Evolutionary conservation across 202 grass and related monocot species (phyloP).

Genomic region (Schoenoplectus tabernaemontani): DNA sequence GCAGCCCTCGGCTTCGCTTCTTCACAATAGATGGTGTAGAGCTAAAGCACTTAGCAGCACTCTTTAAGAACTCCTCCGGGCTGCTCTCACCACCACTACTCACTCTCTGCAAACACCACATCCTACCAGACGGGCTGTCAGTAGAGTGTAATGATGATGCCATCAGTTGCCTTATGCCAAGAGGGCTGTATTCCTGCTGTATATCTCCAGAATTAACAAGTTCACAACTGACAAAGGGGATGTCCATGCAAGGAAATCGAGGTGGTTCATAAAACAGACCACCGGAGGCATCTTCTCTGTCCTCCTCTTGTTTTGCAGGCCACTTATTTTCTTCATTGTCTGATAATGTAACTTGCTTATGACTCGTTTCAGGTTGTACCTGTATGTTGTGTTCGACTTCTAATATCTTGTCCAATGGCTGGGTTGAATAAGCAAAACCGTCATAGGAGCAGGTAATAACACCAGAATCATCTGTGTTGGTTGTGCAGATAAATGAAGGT

Average conservation of each 20-base stretch:
- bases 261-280: constrained; percentile 78
- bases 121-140: constrained; percentile 42
- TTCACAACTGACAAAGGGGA: constrained; percentile 93
- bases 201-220: constrained; percentile 67
- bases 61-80: constrained; percentile 43
- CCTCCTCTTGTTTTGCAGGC: constrained; percentile 12
- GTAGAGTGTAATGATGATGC: constrained; percentile 61
- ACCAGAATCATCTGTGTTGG: constrained; percentile 35
- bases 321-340: not conserved
- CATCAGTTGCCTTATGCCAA: constrained; percentile 88
- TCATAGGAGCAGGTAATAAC: constrained; percentile 33
- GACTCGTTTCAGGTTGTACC: not conserved
- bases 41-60: constrained; percentile 68
- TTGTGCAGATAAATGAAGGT: constrained; percentile 35
- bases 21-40: constrained; percentile 79
- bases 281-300: constrained; percentile 33
- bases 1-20: constrained; percentile 56
- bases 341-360: not conserved
- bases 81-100: constrained; percentile 44
- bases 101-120: constrained; percentile 7
- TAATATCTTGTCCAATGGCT: constrained; percentile 21
- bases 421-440: constrained; percentile 35
- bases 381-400: not conserved
- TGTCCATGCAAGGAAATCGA: constrained; percentile 73
- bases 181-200: constrained; percentile 73